Evolutionary conservation across 179 eudicot species (phyloP).

Genomic region (Drosera spatulata): DNA sequence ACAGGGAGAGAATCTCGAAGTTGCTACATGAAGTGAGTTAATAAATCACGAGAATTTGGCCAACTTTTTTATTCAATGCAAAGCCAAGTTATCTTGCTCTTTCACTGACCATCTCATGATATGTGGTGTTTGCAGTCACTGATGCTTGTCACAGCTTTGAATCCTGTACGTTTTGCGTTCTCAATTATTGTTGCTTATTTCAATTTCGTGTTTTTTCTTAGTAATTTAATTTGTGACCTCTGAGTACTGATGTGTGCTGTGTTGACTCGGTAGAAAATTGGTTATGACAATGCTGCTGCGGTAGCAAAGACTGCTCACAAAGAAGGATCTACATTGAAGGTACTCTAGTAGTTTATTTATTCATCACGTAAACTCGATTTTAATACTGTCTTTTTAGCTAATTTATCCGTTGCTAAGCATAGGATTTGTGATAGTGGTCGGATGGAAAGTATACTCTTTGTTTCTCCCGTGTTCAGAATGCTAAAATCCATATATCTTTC

Average conservation of each 20-base stretch:
- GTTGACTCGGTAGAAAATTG: slow-evolving; percentile 52
- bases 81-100: not conserved
- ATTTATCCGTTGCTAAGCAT: too few relatives aligned
- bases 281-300: slow-evolving; percentile 92
- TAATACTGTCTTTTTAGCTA: too few relatives aligned
- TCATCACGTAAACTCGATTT: not conserved
- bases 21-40: slow-evolving; percentile 66
- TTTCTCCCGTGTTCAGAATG: too few relatives aligned
- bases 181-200: not conserved
- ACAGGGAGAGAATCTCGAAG: slow-evolving; percentile 76
- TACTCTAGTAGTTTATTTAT: slow-evolving; percentile 5
- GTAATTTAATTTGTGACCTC: not conserved
- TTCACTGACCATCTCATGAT: slow-evolving; percentile 5
- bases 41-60: not conserved
- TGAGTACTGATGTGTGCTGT: slow-evolving; percentile 9
- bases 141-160: slow-evolving; percentile 94
- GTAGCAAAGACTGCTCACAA: slow-evolving; percentile 88
- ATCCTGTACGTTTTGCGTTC: slow-evolving; percentile 59
- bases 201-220: too few relatives aligned
- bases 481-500: too few relatives aligned
- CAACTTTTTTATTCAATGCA: not conserved
- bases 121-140: slow-evolving; percentile 51
- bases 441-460: too few relatives aligned
- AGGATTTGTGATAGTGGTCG: too few relatives aligned
- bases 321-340: slow-evolving; percentile 79